Evolutionary conservation across 257 asterid species (phyloP), one percentile per base, ranked within the genome.

Genomic region (Knoxia roxburghii): DNA sequence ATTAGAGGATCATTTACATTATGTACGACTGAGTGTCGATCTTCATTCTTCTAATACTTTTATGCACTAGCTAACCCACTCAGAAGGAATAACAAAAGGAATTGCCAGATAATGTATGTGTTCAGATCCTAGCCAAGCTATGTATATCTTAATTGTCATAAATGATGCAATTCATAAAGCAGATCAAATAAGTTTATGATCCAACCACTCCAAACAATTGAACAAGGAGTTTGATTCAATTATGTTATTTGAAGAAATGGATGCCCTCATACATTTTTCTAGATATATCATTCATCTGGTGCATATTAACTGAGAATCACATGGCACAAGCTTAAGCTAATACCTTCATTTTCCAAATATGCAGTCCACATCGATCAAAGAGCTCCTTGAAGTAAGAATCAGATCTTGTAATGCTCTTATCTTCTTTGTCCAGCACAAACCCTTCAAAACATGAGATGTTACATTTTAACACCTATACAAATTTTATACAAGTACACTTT

Each of bases 391-490:
- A 93, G 82, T 90, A 90, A 59, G 64, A 53, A 76, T 93, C 95
- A 1, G 99, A 93, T 82, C 99, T 84, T 18, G 99, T 93, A 59
- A 93, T 75, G 78, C 97, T 93, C 73, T 83, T 93, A 81, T 93
- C 99, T 76, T 76, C 82, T 63, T 93, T 86, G 80, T 93, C 99
- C 87, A 90, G 79, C 51, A 93, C 95, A 76, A 90, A 90, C 61
- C 96, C 99, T 91, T 49, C 52, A 64, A 50, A 41, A 61, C 56
- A 35, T 45, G 63, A 37, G 49, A 60, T 70, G 74, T 23, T 21
- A 35, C 58, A 21, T 53, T 60, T 59, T 61, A 56, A 57, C n/a
- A 61, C 50, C 26, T 43, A 29, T 26, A 40, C 27, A 24, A 33
- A 45, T 30, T 67, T 35, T 61, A 52, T 33, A 64, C 11, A 64